Evolutionary conservation across 306 rosid genomes (phyloP).

Genomic region (Benincasa hispida): DNA sequence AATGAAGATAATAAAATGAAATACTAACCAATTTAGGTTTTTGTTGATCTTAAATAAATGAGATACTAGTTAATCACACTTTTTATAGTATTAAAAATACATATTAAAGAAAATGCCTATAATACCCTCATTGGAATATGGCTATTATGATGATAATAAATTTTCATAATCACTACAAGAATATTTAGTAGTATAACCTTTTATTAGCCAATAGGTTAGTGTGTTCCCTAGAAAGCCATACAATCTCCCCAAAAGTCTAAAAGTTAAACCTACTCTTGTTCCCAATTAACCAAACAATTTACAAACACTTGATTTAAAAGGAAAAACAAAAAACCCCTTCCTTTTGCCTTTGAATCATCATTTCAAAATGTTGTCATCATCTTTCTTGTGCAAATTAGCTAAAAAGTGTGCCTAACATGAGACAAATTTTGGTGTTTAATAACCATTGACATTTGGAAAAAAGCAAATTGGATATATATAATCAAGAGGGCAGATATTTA

Average conservation of each 20-base stretch:
- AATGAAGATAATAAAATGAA: too few relatives aligned
- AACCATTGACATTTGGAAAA: neutral
- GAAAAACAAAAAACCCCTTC: neutral
- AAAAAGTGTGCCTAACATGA: neutral
- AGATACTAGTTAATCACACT: neutral
- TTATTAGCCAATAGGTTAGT: slow-evolving; percentile 22
- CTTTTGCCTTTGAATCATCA: slow-evolving; percentile 6
- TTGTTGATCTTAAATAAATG: neutral
- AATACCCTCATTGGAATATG: neutral
- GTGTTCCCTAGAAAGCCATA: slow-evolving; percentile 20
- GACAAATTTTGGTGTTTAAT: neutral
- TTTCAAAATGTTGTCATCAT: neutral
- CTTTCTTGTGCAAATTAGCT: neutral
- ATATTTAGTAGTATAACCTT: neutral
- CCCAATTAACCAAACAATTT: slow-evolving; percentile 47
- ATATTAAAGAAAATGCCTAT: neutral
- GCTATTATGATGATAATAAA: neutral
- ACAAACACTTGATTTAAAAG: slow-evolving; percentile 3
- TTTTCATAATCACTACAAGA: neutral
- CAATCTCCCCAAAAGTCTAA: slow-evolving; percentile 36
- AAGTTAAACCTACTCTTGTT: slow-evolving; percentile 40
- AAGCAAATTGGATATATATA: neutral
- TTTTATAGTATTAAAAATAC: neutral
- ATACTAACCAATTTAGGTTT: too few relatives aligned
- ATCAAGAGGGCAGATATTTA: neutral